These are phyloP conservation scores for Stachybotrys chlorohalonatus DNA, from an alignment of 2,329 filamentous ascomycete genomes.

Conservation along the genomic window DNA sequence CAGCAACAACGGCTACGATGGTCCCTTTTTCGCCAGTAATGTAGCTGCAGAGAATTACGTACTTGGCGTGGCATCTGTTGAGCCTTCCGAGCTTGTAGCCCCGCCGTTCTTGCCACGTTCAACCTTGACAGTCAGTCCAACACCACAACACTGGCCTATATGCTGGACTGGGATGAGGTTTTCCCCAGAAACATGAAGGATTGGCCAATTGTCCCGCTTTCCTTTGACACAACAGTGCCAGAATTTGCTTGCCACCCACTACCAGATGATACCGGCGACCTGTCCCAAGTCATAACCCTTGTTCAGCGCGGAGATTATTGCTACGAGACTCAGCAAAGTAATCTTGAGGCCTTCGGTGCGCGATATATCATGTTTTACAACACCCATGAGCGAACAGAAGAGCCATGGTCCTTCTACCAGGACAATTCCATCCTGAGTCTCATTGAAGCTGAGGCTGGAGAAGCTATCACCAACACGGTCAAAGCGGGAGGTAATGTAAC, in stretches of 20 bases:
- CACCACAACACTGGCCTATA: neutral
- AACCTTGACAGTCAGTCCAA: neutral
- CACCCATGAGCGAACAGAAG: conserved; percentile 2
- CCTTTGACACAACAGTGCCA: conserved; percentile 8
- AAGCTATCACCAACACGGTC: conserved; percentile 15
- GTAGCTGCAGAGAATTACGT: conserved; percentile 32
- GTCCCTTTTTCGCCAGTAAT: conserved; percentile 30
- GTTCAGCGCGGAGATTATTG: conserved; percentile 25
- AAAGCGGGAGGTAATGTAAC: conserved; percentile 17
- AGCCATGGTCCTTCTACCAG: conserved; percentile 2
- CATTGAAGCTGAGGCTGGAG: conserved; percentile 8
- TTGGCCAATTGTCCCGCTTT: conserved; percentile 14
- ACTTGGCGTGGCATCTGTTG: conserved; percentile 33
- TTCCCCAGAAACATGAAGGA: conserved; percentile 5
- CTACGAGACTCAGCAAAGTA: conserved; percentile 14
- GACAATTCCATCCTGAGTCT: conserved; percentile 4
- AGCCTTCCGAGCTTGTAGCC: conserved; percentile 9
- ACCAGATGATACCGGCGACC: conserved; percentile 25
- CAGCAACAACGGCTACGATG: conserved; percentile 33
- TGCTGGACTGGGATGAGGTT: conserved; percentile 7
- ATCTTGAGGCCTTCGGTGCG: conserved; percentile 16
- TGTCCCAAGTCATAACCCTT: conserved; percentile 30
- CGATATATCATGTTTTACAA: conserved; percentile 21
- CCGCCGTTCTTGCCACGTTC: conserved; percentile 16
- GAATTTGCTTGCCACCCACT: conserved; percentile 29